Evolutionary conservation across 495 filamentous ascomycete species (phyloP), one percentile per base, ranked within the genome.

Genomic region (Penicillium coffeae): DNA sequence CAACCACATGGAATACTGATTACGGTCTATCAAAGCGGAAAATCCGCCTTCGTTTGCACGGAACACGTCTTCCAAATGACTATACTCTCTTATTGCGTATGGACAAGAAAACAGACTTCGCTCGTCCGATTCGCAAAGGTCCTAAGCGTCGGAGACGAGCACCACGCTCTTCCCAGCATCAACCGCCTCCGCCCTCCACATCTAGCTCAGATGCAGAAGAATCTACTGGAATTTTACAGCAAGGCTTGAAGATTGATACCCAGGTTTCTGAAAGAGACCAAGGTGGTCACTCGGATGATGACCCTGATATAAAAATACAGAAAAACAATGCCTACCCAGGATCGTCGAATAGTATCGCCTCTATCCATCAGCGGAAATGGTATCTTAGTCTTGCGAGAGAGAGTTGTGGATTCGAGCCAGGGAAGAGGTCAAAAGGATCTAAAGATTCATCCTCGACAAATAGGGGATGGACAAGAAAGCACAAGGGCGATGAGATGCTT

Each of bases 341-440:
- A 16, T 79, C 84, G 0, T 69, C 40, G 0, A 86, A 87, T 55
- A 77, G 65, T 10, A 81, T 86, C 30, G 76, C 73, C 3, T 85
- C 82, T 8, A 70, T 86, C 15, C 77, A 87, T 52, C 81, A 85
- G 57, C 75, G 84, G 1, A 64, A 70, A 3, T 88, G 84, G 84
- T 82, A 75, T 47, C 58, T 86, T 14, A 73, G 71, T 19, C 59
- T 86, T 12, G 83, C 86, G 42, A 68, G 77, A 2, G 51, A 49
- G 4, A 70, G 67, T 5, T 79, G 74, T 33, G 83, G 84, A 16
- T 83, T 86, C 42, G 63, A 69, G 18, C 36, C 39, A 15, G 52
- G 54, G 0, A 39, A 48, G n/a, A 52, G 9, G 2, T 10, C 1
- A 10, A 45, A 25, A 1, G 33, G 42, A 1, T 7, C 25, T 12